phyloP scores from a whole-genome alignment of 352 stramenopile species.

The Phytophthora pini region DNA sequence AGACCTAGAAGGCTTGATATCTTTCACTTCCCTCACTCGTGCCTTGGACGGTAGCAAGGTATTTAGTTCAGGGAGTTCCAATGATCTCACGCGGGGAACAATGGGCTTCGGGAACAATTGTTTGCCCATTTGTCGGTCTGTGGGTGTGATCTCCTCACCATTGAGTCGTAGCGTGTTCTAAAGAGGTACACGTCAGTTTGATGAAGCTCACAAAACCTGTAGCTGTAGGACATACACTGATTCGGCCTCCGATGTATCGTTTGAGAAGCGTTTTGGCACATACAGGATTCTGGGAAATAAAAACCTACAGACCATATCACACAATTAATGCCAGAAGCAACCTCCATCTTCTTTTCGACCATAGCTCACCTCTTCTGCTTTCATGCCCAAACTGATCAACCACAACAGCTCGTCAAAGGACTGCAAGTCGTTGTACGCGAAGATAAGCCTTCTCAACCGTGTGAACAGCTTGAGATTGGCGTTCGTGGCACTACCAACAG shows the following conservation, averaged over 20 bases:
- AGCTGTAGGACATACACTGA: slow-evolving; percentile 47
- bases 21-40: slow-evolving; percentile 34
- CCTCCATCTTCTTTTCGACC: neutral
- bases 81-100: slow-evolving; percentile 2
- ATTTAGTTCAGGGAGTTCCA: slow-evolving; percentile 16
- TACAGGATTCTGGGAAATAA: slow-evolving; percentile 69
- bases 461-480: slow-evolving; percentile 70
- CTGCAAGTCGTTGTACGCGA: slow-evolving; percentile 73
- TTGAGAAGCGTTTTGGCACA: slow-evolving; percentile 61
- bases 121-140: slow-evolving; percentile 52
- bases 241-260: slow-evolving; percentile 53
- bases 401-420: slow-evolving; percentile 72
- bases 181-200: neutral
- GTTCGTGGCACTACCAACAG: slow-evolving; percentile 37
- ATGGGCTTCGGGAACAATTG: slow-evolving; percentile 62
- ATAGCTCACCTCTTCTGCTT: slow-evolving; percentile 66
- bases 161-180: slow-evolving; percentile 74
- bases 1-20: slow-evolving; percentile 18
- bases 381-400: slow-evolving; percentile 54
- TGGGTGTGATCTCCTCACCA: slow-evolving; percentile 60
- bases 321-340: neutral
- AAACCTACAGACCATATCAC: slow-evolving; percentile 43
- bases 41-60: slow-evolving; percentile 15
- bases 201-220: neutral
- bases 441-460: slow-evolving; percentile 57